Evolutionary conservation across 371 early-diverging fungal species (phyloP), one percentile per base, ranked within the genome.

Genomic region (Caulochytrium protostelioides): DNA sequence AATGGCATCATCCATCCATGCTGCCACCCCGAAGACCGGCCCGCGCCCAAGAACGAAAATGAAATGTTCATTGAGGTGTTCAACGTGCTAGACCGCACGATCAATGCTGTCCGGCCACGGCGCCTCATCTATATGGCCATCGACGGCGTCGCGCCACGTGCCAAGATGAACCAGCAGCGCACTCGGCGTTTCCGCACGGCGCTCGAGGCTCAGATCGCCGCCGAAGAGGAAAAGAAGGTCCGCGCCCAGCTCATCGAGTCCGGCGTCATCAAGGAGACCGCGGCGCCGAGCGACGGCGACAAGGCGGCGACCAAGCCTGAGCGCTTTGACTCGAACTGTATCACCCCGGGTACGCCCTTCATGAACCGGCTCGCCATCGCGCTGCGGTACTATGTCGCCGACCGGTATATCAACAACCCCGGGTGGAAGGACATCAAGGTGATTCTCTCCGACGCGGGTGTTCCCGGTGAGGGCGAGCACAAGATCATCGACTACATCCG

Each of bases 401-500:
- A 79, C 31, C 76, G 83, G 42, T 59, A 92, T 27, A 84, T 83
- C 40, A 72, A 62, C 28, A 83, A 94, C 47, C 74, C 76, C 9
- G 70, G 72, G 13, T 98, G 95, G 94, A 74, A 73, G 56, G 70
- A 83, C 74, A 49, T 83, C 14, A 80, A 85, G 50, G 76, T 92
- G 12, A 78, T 99, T 36, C 65, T 97, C 17, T 89, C 90, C 2
- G 92, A 86, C 45, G 84, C 83, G 26, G 80, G 79, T 21, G 94
- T 92, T 4, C 92, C 98, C 12, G 98, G 99, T 42, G 99, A 99
- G 68, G 99, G 99, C 43, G 99, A 98, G 57, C 99, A 98, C 55
- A 99, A 99, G 57, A 90, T 99, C 46, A 92, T 97, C 89, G 83
- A 85, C 54, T 97, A 76, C 46, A 85, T 99, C 44, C 76, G 99